These are phyloP conservation scores for Pseudocercospora vitis DNA, from an alignment of 2,329 filamentous ascomycete genomes.

Conservation along the genomic window DNA sequence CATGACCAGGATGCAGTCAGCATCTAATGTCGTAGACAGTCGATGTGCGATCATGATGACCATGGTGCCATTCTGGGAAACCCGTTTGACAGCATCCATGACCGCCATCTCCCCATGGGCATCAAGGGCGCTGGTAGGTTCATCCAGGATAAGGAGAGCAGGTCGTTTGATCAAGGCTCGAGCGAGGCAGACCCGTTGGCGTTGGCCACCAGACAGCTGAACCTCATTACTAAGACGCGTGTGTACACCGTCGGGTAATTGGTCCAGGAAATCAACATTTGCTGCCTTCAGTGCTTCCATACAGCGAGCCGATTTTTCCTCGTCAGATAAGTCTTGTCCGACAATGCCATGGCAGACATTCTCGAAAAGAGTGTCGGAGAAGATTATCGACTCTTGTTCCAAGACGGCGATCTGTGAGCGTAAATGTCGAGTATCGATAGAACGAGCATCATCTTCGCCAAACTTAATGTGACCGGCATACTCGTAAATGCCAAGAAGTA, in stretches of 20 bases:
- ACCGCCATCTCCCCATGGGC: constrained; percentile 46
- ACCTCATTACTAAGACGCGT: constrained; percentile 47
- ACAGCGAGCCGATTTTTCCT: constrained; percentile 31
- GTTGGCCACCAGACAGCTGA: constrained; percentile 49
- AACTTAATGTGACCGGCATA: constrained; percentile 43
- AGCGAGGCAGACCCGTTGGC: constrained; percentile 50
- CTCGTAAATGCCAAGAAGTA: constrained; percentile 47
- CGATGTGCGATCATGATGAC: constrained; percentile 73
- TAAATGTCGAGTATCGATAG: constrained; percentile 39
- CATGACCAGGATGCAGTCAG: constrained; percentile 76
- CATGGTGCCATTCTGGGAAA: constrained; percentile 55
- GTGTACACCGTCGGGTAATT: constrained; percentile 47
- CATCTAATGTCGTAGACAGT: constrained; percentile 73
- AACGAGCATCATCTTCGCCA: constrained; percentile 43
- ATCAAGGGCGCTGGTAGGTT: constrained; percentile 49
- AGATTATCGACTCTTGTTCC: constrained; percentile 49
- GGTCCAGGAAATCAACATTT: constrained; percentile 47
- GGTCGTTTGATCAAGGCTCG: constrained; percentile 48
- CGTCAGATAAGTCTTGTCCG: constrained; percentile 25
- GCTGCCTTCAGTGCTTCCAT: constrained; percentile 40
- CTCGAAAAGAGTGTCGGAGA: constrained; percentile 47
- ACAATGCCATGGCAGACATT: constrained; percentile 46
- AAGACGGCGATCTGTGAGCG: constrained; percentile 47
- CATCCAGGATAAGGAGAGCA: constrained; percentile 49
- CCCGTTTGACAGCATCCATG: constrained; percentile 45